Evolutionary conservation across 2,329 filamentous ascomycete species (phyloP).

Genomic region (Scedosporium minutisporum): DNA sequence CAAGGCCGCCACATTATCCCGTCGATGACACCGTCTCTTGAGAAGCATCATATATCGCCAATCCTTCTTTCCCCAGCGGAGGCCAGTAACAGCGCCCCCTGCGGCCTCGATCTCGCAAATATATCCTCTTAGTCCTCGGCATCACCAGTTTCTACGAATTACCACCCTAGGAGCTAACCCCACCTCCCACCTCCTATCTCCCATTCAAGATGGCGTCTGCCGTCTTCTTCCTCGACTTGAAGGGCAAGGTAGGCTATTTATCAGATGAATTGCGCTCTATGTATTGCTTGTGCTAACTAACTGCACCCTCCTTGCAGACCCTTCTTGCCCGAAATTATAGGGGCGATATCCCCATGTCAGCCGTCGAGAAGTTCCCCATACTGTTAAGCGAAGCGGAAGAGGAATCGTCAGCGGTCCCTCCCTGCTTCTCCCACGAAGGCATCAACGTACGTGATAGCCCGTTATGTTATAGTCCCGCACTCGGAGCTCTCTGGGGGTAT

Average conservation of each 20-base stretch:
- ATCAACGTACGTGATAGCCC: slow-evolving; percentile 68
- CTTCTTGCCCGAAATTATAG: slow-evolving; percentile 97
- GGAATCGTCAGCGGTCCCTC: slow-evolving; percentile 93
- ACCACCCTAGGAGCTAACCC: slow-evolving; percentile 8
- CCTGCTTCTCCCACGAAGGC: slow-evolving; percentile 96
- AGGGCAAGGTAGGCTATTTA: slow-evolving; percentile 73
- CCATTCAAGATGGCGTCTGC: slow-evolving; percentile 76
- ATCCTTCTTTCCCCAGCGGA: slow-evolving; percentile 5
- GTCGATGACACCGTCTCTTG: slow-evolving; percentile 14
- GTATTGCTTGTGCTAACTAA: slow-evolving; percentile 14
- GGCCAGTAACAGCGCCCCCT: slow-evolving; percentile 7
- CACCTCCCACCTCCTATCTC: slow-evolving; percentile 16
- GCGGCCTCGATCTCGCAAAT: slow-evolving; percentile 8
- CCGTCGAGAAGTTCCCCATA: slow-evolving; percentile 94
- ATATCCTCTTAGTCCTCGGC: neutral
- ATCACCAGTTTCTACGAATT: neutral
- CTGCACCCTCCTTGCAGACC: slow-evolving; percentile 54
- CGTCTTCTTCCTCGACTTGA: slow-evolving; percentile 96
- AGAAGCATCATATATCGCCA: slow-evolving; percentile 15
- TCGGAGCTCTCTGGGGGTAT: neutral
- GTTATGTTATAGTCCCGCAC: no score
- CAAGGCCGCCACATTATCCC: slow-evolving; percentile 6
- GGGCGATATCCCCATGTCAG: slow-evolving; percentile 97
- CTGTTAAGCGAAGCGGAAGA: slow-evolving; percentile 97
- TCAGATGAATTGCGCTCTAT: neutral